Evolutionary conservation across 1,284 basidiomycete species (phyloP).

Genomic region (Mixia osmundae): DNA sequence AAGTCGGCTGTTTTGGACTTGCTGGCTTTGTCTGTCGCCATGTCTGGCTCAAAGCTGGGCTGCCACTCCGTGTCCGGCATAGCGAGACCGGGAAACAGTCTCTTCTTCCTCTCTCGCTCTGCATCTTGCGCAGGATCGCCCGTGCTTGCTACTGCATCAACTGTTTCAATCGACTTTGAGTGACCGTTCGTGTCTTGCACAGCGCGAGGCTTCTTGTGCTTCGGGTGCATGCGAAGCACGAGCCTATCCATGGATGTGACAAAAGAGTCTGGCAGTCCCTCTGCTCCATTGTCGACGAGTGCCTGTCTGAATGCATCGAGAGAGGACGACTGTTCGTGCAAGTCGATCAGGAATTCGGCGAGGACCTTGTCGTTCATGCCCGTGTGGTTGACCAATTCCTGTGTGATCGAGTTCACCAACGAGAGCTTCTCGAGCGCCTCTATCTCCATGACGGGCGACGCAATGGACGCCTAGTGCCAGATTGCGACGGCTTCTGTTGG

Average conservation of each 20-base stretch:
- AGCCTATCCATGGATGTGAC: slow-evolving; percentile 80
- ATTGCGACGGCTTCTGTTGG: too few species aligned
- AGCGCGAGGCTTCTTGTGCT: slow-evolving; percentile 55
- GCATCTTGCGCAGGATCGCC: slow-evolving; percentile 14
- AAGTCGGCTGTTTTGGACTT: slow-evolving; percentile 63
- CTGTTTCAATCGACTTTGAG: slow-evolving; percentile 21
- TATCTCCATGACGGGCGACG: too few species aligned
- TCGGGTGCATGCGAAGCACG: slow-evolving; percentile 83
- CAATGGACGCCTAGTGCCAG: too few species aligned
- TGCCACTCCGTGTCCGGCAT: slow-evolving; percentile 37
- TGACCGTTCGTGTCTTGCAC: neutral
- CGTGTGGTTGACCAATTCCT: too few species aligned
- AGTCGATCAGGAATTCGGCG: slow-evolving; percentile 80
- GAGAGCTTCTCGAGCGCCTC: too few species aligned
- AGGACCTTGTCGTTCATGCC: slow-evolving; percentile 52
- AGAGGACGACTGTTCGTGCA: slow-evolving; percentile 63
- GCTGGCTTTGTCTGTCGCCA: slow-evolving; percentile 23
- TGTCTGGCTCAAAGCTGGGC: slow-evolving; percentile 7
- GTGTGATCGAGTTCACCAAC: too few species aligned
- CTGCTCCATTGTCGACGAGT: slow-evolving; percentile 54
- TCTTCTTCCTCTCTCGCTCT: slow-evolving; percentile 49
- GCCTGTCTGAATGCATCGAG: slow-evolving; percentile 57
- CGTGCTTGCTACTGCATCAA: neutral
- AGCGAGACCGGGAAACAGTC: slow-evolving; percentile 80
- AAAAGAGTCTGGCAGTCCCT: slow-evolving; percentile 60